Percentiles rank a stretch among this genome's conserved stretches.
These are phyloP conservation scores for Brassica rapa DNA, from an alignment of 345 rosid genomes.

Conservation along the genomic window DNA sequence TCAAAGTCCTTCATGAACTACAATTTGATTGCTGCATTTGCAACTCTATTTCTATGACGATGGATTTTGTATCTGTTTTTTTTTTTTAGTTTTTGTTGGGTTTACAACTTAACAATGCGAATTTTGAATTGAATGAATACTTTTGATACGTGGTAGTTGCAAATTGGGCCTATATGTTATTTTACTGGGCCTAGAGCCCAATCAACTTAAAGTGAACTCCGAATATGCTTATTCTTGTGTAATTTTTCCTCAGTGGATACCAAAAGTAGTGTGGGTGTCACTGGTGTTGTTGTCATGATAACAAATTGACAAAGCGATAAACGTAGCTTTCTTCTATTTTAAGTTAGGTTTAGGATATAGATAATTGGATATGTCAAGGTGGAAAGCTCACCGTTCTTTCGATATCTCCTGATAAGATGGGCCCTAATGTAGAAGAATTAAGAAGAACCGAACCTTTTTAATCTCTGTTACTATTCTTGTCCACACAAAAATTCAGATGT, in stretches of 20 bases:
- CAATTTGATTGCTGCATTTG: conserved; percentile 2
- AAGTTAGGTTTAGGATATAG: neutral
- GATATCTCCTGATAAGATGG: neutral
- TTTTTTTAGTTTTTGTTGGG: conserved; percentile 2
- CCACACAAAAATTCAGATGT: neutral
- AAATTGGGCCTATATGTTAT: neutral
- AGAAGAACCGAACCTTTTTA: neutral
- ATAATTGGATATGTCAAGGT: neutral
- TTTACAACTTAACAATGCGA: conserved; percentile 2
- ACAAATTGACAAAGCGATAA: neutral
- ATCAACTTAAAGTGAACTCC: neutral
- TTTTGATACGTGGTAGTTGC: neutral
- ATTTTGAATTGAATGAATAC: conserved; percentile 12
- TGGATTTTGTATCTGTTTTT: conserved; percentile 10
- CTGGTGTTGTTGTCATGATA: neutral
- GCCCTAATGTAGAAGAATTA: neutral
- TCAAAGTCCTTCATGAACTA: neutral
- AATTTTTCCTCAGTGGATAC: neutral
- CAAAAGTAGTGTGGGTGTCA: neutral
- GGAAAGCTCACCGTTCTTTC: neutral
- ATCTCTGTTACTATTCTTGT: neutral
- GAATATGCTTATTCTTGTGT: conserved; percentile 11
- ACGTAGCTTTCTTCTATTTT: neutral
- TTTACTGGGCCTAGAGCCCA: neutral
- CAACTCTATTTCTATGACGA: neutral